Conservation (phyloP, 2,329 filamentous ascomycete species). For the Westerdykella ornata region DNA sequence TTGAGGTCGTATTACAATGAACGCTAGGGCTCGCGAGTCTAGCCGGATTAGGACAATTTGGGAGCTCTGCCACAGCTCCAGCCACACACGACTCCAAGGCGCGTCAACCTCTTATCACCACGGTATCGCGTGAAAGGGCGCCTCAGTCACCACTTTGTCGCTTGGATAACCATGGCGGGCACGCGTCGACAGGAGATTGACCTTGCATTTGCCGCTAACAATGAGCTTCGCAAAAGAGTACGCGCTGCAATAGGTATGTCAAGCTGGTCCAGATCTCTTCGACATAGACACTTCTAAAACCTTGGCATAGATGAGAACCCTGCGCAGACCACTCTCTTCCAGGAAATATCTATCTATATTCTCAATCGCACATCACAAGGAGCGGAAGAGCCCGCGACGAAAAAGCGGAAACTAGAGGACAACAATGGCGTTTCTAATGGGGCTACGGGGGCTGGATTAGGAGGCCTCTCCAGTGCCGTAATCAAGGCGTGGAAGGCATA, state of each 20-base stretch:
- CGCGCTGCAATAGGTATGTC: constrained; percentile 31
- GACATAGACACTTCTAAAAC: constrained; percentile 8
- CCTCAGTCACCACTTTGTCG: not conserved
- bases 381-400: constrained; percentile 24
- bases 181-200: constrained; percentile 28
- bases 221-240: constrained; percentile 34
- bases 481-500: constrained; percentile 27
- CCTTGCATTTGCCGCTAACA: constrained; percentile 28
- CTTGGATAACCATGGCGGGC: constrained; percentile 8
- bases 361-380: constrained; percentile 20
- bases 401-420: constrained; percentile 38
- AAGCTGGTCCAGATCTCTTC: constrained; percentile 3
- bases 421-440: constrained; percentile 18
- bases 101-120: not conserved
- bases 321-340: constrained; percentile 28
- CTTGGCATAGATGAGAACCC: constrained; percentile 25
- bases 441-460: constrained; percentile 5
- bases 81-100: no score
- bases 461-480: constrained; percentile 17
- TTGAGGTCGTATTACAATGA: no score
- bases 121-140: not conserved
- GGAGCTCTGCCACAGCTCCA: no score
- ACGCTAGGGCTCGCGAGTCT: no score
- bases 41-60: no score
- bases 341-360: constrained; percentile 35